A percentile compares a stretch with the other conserved stretches of the same genome.
Conservation (phyloP, 2,329 filamentous ascomycete genomes). For the Sporothrix globosa region DNA sequence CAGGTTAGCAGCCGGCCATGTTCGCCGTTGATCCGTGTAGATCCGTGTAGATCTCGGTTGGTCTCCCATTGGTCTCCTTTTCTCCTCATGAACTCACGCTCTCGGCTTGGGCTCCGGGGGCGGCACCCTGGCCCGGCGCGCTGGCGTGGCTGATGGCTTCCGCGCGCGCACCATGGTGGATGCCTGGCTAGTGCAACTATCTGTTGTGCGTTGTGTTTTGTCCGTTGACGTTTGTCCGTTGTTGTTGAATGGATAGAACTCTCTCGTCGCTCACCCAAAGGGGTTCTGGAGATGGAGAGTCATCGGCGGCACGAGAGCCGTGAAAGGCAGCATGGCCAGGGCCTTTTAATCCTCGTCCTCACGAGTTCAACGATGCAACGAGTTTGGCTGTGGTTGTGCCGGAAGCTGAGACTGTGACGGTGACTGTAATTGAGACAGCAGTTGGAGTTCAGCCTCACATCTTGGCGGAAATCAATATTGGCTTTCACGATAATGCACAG, state of each 20-base stretch:
- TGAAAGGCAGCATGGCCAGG: no score
- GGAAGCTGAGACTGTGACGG: no score
- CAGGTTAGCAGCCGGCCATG: no score
- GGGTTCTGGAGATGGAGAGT: neutral
- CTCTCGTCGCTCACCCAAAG: neutral
- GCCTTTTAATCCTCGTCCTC: no score
- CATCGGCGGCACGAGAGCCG: neutral
- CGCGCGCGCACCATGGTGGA: slow-evolving; percentile 24
- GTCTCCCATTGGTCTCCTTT: neutral
- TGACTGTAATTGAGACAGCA: neutral
- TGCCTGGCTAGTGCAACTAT: neutral
- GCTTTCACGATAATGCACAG: neutral
- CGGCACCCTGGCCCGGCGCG: slow-evolving; percentile 21
- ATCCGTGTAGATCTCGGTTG: no score
- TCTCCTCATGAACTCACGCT: slow-evolving; percentile 23
- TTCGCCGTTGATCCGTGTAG: no score
- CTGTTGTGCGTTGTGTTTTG: neutral
- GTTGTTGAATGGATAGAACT: neutral
- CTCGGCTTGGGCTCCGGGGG: slow-evolving; percentile 30
- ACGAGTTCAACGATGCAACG: no score
- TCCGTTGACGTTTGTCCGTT: neutral
- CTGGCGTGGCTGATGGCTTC: slow-evolving; percentile 14
- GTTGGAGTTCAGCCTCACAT: slow-evolving; percentile 17
- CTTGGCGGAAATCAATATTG: neutral
- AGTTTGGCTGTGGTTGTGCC: no score